Percentiles rank a stretch among this genome's conserved stretches.
Conservation (phyloP, 306 rosid genomes). For the Citrullus colocynthis region DNA sequence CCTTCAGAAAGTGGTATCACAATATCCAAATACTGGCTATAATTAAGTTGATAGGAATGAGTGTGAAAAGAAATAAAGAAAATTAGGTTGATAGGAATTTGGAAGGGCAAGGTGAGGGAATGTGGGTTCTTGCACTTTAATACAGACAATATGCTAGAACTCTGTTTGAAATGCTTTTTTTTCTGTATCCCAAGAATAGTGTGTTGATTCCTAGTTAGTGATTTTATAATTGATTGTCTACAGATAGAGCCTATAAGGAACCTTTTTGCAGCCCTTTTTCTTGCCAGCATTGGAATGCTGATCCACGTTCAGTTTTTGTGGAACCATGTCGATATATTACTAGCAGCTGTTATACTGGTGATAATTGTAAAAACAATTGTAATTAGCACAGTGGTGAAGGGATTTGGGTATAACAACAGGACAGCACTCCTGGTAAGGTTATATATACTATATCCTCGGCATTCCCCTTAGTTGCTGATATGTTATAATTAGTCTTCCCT, state of each 20-base stretch:
- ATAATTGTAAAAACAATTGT: slow-evolving; percentile 68
- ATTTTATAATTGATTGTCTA: slow-evolving; percentile 2
- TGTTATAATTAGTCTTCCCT: background rate
- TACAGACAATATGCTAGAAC: background rate
- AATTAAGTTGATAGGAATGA: background rate
- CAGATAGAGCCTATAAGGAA: slow-evolving; percentile 98
- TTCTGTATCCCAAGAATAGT: background rate
- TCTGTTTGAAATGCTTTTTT: background rate
- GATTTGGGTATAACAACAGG: slow-evolving; percentile 88
- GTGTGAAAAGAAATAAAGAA: too few relatives aligned
- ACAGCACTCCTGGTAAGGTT: slow-evolving; percentile 81
- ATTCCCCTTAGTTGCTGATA: background rate
- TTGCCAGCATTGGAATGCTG: slow-evolving; percentile 99
- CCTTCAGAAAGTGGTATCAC: background rate
- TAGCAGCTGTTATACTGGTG: slow-evolving; percentile 93
- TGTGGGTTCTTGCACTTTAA: background rate
- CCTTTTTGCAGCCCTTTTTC: slow-evolving; percentile 91
- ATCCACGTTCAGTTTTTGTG: slow-evolving; percentile 97
- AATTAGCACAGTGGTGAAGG: slow-evolving; percentile 77
- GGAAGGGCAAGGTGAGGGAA: background rate
- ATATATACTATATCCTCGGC: background rate
- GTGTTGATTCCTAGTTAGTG: background rate
- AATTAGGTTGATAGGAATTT: background rate
- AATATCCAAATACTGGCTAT: background rate
- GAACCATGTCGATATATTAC: slow-evolving; percentile 91